A percentile compares a stretch with the other conserved stretches of the same genome.
Conservation (phyloP, 495 filamentous ascomycete species). For the Neurospora sp. region DNA sequence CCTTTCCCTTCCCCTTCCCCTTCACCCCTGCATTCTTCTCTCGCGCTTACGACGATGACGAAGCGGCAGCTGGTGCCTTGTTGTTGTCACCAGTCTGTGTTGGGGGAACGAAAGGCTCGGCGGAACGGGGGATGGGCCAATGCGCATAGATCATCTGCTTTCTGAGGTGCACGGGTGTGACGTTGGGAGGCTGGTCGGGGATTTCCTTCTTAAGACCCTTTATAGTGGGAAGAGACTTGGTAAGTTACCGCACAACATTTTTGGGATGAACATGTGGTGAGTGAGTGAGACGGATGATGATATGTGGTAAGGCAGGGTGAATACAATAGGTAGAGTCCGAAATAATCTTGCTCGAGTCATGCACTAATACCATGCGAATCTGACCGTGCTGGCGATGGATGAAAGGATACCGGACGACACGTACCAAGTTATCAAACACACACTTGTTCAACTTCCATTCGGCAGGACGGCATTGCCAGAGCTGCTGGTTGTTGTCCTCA, state of each 20-base stretch:
- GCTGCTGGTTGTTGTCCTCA: constrained; percentile 92
- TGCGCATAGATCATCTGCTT: constrained; percentile 68
- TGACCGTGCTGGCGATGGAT: neutral
- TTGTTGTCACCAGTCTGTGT: neutral
- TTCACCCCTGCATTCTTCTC: neutral
- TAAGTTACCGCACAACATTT: neutral
- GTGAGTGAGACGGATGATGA: neutral
- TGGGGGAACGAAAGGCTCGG: constrained; percentile 28
- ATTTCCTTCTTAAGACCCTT: constrained; percentile 87
- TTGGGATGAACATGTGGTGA: neutral
- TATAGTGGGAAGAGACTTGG: neutral
- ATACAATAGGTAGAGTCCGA: neutral
- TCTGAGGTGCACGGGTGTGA: constrained; percentile 74
- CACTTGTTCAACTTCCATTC: constrained; percentile 85
- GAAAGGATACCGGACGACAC: constrained; percentile 17
- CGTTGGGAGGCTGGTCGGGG: constrained; percentile 67
- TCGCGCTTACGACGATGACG: neutral
- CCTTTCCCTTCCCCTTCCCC: neutral
- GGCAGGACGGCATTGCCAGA: constrained; percentile 76
- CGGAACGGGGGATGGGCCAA: constrained; percentile 27
- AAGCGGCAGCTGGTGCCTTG: neutral
- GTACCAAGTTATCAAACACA: constrained; percentile 89
- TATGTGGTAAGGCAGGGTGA: too few relatives aligned
- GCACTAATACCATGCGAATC: neutral
- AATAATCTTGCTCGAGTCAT: neutral